Conservation (phyloP, 352 stramenopile species). For the Globisporangium paroecandrum region DNA sequence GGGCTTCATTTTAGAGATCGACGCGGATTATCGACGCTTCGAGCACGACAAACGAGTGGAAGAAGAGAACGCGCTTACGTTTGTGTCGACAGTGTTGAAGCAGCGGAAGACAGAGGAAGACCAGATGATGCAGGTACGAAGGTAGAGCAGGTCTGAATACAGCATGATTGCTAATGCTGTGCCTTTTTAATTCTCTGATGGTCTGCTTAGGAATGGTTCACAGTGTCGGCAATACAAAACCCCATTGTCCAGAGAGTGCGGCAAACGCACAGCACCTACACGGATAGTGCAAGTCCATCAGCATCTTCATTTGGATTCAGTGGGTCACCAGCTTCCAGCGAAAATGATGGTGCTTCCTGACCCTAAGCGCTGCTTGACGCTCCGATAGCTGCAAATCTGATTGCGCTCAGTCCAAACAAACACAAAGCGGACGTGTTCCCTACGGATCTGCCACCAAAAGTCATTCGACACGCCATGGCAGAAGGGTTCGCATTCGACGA, state of each 20-base stretch:
- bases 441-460: constrained; percentile 36
- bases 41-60: constrained; percentile 40
- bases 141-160: background rate
- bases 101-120: constrained; percentile 49
- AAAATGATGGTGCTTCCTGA: constrained; percentile 18
- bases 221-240: constrained; percentile 44
- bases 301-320: background rate
- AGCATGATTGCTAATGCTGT: background rate
- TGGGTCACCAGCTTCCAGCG: background rate
- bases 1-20: constrained; percentile 54
- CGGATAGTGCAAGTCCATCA: constrained; percentile 2
- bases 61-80: constrained; percentile 42
- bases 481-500: constrained; percentile 50
- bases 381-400: constrained; percentile 37
- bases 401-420: constrained; percentile 46
- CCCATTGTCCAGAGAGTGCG: constrained; percentile 39
- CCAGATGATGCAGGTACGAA: constrained; percentile 50
- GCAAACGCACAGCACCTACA: constrained; percentile 29
- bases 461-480: constrained; percentile 48
- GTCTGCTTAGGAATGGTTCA: constrained; percentile 44
- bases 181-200: background rate
- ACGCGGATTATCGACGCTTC: constrained; percentile 56
- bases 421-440: constrained; percentile 47
- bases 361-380: constrained; percentile 39
- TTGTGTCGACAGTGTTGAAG: constrained; percentile 42